Percentiles rank a stretch among this genome's conserved stretches.
Evolutionary conservation across 1,284 basidiomycete species (phyloP).

Genomic region (Cerioporus squamosus): DNA sequence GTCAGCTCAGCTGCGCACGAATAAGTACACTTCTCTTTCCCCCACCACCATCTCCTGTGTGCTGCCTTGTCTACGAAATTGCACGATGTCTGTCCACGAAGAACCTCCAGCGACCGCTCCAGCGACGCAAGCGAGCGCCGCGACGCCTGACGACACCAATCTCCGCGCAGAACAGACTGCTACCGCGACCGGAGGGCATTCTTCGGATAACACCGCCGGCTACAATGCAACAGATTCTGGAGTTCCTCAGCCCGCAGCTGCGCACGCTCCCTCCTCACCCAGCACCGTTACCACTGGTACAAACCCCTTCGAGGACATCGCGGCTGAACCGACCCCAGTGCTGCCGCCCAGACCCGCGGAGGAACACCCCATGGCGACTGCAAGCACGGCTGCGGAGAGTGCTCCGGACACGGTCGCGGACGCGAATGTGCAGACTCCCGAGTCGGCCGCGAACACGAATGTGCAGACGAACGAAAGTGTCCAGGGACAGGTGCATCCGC

Average conservation of each 20-base stretch:
- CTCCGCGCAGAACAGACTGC: not conserved
- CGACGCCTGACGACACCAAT: slow-evolving; percentile 2
- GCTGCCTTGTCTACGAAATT: too few relatives aligned
- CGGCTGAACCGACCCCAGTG: slow-evolving; percentile 17
- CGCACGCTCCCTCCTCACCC: not conserved
- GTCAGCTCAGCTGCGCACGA: not conserved
- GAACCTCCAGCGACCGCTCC: not conserved
- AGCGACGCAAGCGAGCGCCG: slow-evolving; percentile 6
- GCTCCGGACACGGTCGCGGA: not conserved
- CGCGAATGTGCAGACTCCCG: not conserved
- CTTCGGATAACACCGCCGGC: not conserved
- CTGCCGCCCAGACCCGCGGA: slow-evolving; percentile 27
- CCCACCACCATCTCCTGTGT: slow-evolving; percentile 1
- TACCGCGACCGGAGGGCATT: not conserved
- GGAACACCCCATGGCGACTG: slow-evolving; percentile 7
- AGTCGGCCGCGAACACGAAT: not conserved
- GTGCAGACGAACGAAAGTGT: not conserved
- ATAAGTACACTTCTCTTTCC: slow-evolving; percentile 2
- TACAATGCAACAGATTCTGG: not conserved
- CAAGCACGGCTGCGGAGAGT: not conserved
- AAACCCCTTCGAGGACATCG: slow-evolving; percentile 11
- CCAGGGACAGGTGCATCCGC: not conserved
- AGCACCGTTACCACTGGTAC: not conserved
- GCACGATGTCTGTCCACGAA: slow-evolving; percentile 14
- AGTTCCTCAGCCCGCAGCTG: not conserved